These are phyloP conservation scores for Lachnellula hyalina DNA, from an alignment of 2,329 filamentous ascomycete genomes.

Conservation along the genomic window DNA sequence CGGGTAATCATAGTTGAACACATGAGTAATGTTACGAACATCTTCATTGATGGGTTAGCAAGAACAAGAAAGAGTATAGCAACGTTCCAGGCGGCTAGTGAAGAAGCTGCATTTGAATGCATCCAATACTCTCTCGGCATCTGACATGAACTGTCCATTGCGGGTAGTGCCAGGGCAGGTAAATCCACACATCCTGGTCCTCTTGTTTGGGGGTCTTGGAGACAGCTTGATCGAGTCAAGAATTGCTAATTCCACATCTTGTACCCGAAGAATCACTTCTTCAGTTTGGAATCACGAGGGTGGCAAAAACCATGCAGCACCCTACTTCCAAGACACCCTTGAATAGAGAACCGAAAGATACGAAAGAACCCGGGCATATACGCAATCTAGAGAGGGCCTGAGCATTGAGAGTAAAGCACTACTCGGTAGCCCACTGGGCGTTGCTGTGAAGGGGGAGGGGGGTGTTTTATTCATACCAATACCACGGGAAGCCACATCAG, in stretches of 20 bases:
- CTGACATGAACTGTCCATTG: slow-evolving; percentile 34
- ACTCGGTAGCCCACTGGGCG: slow-evolving; percentile 53
- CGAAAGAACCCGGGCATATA: slow-evolving; percentile 83
- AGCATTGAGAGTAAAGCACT: slow-evolving; percentile 89
- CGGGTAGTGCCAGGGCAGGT: slow-evolving; percentile 45
- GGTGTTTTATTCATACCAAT: slow-evolving; percentile 87
- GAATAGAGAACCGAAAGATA: slow-evolving; percentile 77
- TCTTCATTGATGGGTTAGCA: slow-evolving; percentile 89
- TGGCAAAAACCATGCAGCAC: slow-evolving; percentile 62
- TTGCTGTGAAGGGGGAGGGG: slow-evolving; percentile 45
- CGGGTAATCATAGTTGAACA: slow-evolving; percentile 99
- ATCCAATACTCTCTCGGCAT: slow-evolving; percentile 37
- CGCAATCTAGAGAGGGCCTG: slow-evolving; percentile 82
- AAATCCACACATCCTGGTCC: slow-evolving; percentile 55
- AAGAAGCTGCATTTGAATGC: slow-evolving; percentile 32
- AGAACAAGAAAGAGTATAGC: slow-evolving; percentile 55
- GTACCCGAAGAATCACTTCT: slow-evolving; percentile 58
- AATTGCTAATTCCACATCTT: slow-evolving; percentile 71
- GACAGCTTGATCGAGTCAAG: slow-evolving; percentile 75
- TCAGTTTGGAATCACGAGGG: slow-evolving; percentile 73
- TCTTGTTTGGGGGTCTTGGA: slow-evolving; percentile 59
- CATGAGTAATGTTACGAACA: slow-evolving; percentile 99
- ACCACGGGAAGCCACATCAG: slow-evolving; percentile 99
- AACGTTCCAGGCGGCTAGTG: slow-evolving; percentile 51
- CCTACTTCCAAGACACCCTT: slow-evolving; percentile 83